phyloP scores from a whole-genome alignment of 1,284 basidiomycete genomes.

The Wolfiporia cocos region DNA sequence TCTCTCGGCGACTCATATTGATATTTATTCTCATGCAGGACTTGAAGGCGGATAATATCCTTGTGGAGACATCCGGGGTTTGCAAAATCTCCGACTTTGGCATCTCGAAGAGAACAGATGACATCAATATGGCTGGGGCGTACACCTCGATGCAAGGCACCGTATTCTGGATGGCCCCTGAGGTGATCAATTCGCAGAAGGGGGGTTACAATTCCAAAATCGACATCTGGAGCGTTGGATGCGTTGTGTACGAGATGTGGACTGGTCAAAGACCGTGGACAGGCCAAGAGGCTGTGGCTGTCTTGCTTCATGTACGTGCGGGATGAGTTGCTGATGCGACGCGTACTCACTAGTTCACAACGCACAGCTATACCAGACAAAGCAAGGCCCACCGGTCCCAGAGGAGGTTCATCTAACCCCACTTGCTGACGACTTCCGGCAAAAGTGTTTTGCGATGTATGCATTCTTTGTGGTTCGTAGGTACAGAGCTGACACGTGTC shows the following conservation, averaged over 20 bases:
- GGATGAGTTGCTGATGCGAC: too few species aligned
- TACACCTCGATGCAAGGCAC: conserved; percentile 93
- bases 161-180: conserved; percentile 99
- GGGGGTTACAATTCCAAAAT: conserved; percentile 94
- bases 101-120: conserved; percentile 86
- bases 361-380: conserved; percentile 71
- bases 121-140: conserved; percentile 79
- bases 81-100: conserved; percentile 99
- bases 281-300: conserved; percentile 83
- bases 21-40: conserved; percentile 46
- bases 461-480: conserved; percentile 20
- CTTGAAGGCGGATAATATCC: conserved; percentile 97
- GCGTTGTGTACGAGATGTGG: conserved; percentile 98
- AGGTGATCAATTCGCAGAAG: conserved; percentile 83
- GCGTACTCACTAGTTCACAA: too few species aligned
- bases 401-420: conserved; percentile 71
- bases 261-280: conserved; percentile 92
- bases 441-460: conserved; percentile 87
- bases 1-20: neutral
- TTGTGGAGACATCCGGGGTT: conserved; percentile 88
- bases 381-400: conserved; percentile 86
- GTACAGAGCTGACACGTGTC: conserved; percentile 7
- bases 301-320: conserved; percentile 82
- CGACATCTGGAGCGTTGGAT: conserved; percentile 98
- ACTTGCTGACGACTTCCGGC: conserved; percentile 82